Base-by-base conservation (phyloP, 2,329 filamentous ascomycete species). In the Arthroderma sp. region DNA sequence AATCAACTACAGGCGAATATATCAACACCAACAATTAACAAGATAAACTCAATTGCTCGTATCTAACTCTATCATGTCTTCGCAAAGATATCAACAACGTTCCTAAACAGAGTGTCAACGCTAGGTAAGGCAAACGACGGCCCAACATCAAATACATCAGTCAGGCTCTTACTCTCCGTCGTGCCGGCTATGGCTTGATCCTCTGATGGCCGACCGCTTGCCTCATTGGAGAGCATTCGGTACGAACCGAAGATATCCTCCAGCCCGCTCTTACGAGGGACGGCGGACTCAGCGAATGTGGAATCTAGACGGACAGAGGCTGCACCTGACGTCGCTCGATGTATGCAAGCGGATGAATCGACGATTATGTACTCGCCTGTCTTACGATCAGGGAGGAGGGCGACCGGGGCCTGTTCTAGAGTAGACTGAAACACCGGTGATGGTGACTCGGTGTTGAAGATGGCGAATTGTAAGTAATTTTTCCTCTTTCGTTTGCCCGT, bases 311-410 rank as follows among this genome's bases (percentile, higher is more conserved):
- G 62, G 51, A 63, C 59, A 38, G 67, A 64, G 2, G 63, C 58
- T 4, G 64, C 68, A 23, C 63, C 63, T 33, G 66, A 67, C 28
- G 66, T 64, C 49, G 72, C 60, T 39, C 67, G 68, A 73, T 82
- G 83, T 39, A 95, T 76, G 65, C 87, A 85, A 13, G 88, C 88
- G 0, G 81, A 77, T n/a, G 85, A 79, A 67, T 95, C 89, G 4
- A 95, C 71, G 8, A 85, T 74, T 39, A 93, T 74, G 68, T 88
- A 95, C 3, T 89, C 88, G 49, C 81, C 83, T 1, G 82, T 81
- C 19, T 77, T 78, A 11, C 79, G 75, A 19, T 81, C 78, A 2
- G 87, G 79, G 1, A 88, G 74, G 1, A 95, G 71, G 11, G 85
- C 82, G 21, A 86, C 81, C 9, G 89, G 80, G 21, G 81, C 73